Evolutionary conservation across 352 stramenopile genomes (phyloP).

Genomic region (Phytophthora agathidicida): DNA sequence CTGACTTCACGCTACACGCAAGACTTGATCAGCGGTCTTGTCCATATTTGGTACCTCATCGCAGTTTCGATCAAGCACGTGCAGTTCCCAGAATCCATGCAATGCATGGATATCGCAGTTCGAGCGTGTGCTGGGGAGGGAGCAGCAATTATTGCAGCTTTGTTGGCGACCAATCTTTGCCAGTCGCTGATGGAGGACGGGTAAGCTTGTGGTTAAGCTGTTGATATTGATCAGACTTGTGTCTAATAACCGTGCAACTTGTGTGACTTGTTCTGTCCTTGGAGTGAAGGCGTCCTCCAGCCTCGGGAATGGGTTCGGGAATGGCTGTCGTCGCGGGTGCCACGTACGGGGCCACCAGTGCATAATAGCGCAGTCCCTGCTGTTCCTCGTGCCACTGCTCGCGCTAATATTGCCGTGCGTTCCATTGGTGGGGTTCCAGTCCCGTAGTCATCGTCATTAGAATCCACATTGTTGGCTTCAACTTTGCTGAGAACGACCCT

Average conservation of each 20-base stretch:
- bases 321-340: conserved; percentile 43
- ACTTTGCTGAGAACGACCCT: conserved; percentile 1
- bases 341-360: conserved; percentile 40
- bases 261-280: conserved; percentile 11
- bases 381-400: conserved; percentile 39
- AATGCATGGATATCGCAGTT: conserved; percentile 61
- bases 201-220: conserved; percentile 35
- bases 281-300: conserved; percentile 51
- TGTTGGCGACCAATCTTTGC: conserved; percentile 61
- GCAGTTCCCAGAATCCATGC: conserved; percentile 40
- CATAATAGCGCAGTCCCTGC: conserved; percentile 42
- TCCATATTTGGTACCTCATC: conserved; percentile 76
- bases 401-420: conserved; percentile 36
- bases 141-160: conserved; percentile 54
- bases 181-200: conserved; percentile 64
- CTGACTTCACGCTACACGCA: conserved; percentile 66
- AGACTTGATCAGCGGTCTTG: conserved; percentile 62
- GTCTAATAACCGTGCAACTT: conserved; percentile 16
- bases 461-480: background rate
- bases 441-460: conserved; percentile 15
- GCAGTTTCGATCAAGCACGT: conserved; percentile 66
- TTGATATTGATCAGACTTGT: background rate
- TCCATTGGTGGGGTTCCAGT: conserved; percentile 28
- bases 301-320: conserved; percentile 41
- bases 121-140: conserved; percentile 68